Conservation (phyloP, 2,329 filamentous ascomycete genomes). For the Sporothrix protearum region DNA sequence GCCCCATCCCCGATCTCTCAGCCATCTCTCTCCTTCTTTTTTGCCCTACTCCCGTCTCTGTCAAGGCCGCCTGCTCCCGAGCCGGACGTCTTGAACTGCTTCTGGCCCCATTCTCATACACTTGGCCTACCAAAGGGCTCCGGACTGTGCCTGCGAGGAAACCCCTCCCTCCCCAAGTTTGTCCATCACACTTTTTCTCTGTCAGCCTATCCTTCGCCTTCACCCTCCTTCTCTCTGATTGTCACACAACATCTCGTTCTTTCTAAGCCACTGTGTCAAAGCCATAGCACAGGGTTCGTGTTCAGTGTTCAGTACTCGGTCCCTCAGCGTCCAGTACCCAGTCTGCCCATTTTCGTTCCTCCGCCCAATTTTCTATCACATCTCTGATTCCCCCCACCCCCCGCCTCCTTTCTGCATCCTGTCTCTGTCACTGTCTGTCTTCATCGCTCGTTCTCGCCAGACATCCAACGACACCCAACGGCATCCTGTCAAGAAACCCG, state of each 20-base stretch:
- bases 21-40: not conserved
- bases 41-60: not conserved
- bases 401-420: not conserved
- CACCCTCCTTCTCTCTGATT: not conserved
- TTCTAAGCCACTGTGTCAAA: slow-evolving; percentile 12
- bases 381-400: not conserved
- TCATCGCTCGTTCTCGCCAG: not conserved
- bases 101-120: not conserved
- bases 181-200: not conserved
- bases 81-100: not conserved
- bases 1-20: not conserved
- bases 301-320: not conserved
- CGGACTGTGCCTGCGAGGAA: not conserved
- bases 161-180: not conserved
- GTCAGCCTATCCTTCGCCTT: not conserved
- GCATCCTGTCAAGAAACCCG: not conserved
- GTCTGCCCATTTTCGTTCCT: not conserved
- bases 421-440: not conserved
- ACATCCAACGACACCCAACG: not conserved
- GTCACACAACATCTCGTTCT: slow-evolving; percentile 10
- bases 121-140: not conserved
- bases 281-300: not conserved
- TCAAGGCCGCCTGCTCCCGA: not conserved
- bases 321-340: not conserved
- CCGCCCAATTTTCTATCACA: slow-evolving; percentile 5